phyloP scores from a whole-genome alignment of 306 rosid genomes.

The Cyclanthera cordifolia region DNA sequence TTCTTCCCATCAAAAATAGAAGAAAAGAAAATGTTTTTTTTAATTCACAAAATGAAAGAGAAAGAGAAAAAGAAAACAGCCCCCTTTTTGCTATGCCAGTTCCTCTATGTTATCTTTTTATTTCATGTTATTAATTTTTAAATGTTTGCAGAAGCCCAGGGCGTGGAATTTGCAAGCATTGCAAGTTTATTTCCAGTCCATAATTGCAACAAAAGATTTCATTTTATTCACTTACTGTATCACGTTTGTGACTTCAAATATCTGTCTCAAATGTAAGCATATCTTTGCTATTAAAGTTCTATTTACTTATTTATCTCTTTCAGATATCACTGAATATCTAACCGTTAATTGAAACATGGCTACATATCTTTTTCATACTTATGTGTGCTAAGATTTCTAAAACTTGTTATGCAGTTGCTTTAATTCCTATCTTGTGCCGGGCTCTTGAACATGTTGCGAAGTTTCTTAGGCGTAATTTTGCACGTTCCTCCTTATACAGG shows the following conservation, averaged over 20 bases:
- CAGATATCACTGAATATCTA: background rate
- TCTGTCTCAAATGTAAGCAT: constrained; percentile 62
- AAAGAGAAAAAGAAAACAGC: background rate
- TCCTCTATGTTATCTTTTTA: background rate
- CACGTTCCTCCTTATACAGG: constrained; percentile 84
- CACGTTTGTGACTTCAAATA: constrained; percentile 63
- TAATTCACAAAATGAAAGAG: background rate
- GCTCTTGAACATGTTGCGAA: constrained; percentile 82
- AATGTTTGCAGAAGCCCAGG: constrained; percentile 64
- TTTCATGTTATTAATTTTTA: background rate
- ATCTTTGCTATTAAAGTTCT: background rate
- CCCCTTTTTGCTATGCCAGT: background rate
- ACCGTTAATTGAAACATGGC: background rate
- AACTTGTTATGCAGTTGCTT: constrained; percentile 49
- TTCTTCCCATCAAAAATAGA: background rate
- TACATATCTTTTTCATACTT: background rate
- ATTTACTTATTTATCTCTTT: background rate
- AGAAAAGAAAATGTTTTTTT: background rate
- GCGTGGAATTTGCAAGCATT: constrained; percentile 84
- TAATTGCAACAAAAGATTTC: constrained; percentile 68
- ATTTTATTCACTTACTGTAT: constrained; percentile 75
- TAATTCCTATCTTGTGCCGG: constrained; percentile 80
- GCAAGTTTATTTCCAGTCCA: constrained; percentile 74
- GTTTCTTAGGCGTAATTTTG: constrained; percentile 87
- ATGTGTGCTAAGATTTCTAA: constrained; percentile 14